phyloP scores from a whole-genome alignment of 495 filamentous ascomycete species.

The Lepraria neglecta region DNA sequence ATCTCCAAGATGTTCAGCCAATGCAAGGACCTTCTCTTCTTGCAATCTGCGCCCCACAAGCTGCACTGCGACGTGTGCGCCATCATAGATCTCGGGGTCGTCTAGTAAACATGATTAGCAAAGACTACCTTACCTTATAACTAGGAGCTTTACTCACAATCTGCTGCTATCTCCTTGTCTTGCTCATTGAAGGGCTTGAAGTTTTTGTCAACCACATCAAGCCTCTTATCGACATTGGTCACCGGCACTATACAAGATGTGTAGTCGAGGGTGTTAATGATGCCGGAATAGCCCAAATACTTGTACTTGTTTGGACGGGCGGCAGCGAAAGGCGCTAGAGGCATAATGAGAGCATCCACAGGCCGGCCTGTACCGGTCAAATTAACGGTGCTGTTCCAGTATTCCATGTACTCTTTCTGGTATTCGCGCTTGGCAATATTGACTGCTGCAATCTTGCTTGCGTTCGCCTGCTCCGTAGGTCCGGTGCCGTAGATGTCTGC shows the following conservation, averaged over 20 bases:
- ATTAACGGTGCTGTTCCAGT: constrained; percentile 57
- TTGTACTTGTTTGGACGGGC: constrained; percentile 43
- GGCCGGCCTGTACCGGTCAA: constrained; percentile 52
- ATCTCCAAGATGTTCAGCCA: constrained; percentile 33
- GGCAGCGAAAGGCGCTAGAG: constrained; percentile 42
- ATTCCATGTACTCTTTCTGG: constrained; percentile 61
- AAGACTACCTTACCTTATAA: not conserved
- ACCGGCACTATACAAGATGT: constrained; percentile 53
- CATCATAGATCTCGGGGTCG: constrained; percentile 48
- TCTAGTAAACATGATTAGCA: constrained; percentile 33
- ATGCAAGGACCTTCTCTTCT: constrained; percentile 48
- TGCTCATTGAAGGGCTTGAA: constrained; percentile 38
- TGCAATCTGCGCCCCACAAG: constrained; percentile 45
- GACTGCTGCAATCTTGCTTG: constrained; percentile 43
- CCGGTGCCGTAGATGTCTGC: constrained; percentile 29
- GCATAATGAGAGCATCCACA: constrained; percentile 47
- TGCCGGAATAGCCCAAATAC: constrained; percentile 47
- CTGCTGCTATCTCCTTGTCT: constrained; percentile 41
- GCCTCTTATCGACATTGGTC: constrained; percentile 45
- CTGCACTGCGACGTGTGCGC: constrained; percentile 50
- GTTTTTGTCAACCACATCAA: constrained; percentile 42
- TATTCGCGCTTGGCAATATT: constrained; percentile 55
- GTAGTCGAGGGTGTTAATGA: constrained; percentile 55
- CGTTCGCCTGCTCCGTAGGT: constrained; percentile 31
- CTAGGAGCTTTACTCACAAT: constrained; percentile 43